Percentiles rank a stretch among this genome's conserved stretches.
These are phyloP conservation scores for Botrytis medusae DNA, from an alignment of 2,329 filamentous ascomycete genomes.

Conservation along the genomic window DNA sequence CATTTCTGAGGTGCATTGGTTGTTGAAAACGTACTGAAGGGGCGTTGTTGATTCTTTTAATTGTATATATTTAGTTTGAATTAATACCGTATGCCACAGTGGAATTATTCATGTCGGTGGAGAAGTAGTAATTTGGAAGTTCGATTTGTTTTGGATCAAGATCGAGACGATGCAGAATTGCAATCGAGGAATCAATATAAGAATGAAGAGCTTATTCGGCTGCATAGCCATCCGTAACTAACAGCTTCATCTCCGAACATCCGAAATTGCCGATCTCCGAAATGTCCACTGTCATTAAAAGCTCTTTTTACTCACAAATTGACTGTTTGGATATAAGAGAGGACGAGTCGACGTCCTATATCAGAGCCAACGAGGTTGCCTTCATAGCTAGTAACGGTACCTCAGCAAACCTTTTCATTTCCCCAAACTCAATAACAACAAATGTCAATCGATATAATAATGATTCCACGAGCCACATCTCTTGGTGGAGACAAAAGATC, in stretches of 20 bases:
- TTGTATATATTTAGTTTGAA: background rate
- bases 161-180: background rate
- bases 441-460: too few species aligned
- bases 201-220: background rate
- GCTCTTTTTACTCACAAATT: background rate
- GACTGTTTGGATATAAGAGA: background rate
- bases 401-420: background rate
- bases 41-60: background rate
- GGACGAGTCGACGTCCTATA: background rate
- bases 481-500: background rate
- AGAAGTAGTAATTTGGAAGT: background rate
- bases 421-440: background rate
- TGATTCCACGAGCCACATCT: background rate
- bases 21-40: background rate
- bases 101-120: background rate
- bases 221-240: background rate
- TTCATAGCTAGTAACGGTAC: too few species aligned
- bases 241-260: background rate
- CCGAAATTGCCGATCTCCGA: background rate
- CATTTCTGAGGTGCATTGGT: background rate
- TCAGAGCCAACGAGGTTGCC: background rate
- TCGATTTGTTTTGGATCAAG: background rate
- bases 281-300: background rate
- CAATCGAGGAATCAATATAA: background rate
- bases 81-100: background rate